Conservation (phyloP, 139 green algal genomes). For the Parachlorella kessleri region DNA sequence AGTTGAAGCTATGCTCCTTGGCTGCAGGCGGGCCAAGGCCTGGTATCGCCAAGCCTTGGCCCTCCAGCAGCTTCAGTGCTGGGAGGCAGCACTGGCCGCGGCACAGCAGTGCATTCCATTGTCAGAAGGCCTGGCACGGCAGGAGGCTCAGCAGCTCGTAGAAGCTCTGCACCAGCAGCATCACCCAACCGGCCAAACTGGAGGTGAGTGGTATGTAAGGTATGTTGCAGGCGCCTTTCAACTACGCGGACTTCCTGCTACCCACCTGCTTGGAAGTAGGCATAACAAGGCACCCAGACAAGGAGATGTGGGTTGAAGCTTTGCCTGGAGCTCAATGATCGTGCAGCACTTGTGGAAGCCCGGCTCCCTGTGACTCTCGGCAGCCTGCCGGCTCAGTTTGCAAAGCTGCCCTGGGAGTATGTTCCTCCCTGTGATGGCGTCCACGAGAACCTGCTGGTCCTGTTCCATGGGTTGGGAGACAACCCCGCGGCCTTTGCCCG, state of each 20-base stretch:
- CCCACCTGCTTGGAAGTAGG: too few relatives aligned
- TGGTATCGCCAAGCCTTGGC: constrained; percentile 18
- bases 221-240: background rate
- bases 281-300: background rate
- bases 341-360: background rate
- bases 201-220: background rate
- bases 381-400: constrained; percentile 22
- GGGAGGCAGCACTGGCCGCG: background rate
- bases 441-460: constrained; percentile 42
- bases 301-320: background rate
- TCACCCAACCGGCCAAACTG: background rate
- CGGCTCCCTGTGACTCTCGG: background rate
- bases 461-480: constrained; percentile 51
- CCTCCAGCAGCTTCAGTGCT: constrained; percentile 1
- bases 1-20: too few relatives aligned
- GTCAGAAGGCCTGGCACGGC: too few relatives aligned
- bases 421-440: constrained; percentile 25
- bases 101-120: constrained; percentile 2
- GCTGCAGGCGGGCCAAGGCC: constrained; percentile 19
- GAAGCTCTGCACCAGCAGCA: too few relatives aligned
- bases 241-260: too few relatives aligned
- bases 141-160: too few relatives aligned
- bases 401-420: background rate
- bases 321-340: background rate
- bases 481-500: constrained; percentile 27